phyloP scores from a whole-genome alignment of 2,329 filamentous ascomycete genomes.

The Sphaerostilbella broomeana region DNA sequence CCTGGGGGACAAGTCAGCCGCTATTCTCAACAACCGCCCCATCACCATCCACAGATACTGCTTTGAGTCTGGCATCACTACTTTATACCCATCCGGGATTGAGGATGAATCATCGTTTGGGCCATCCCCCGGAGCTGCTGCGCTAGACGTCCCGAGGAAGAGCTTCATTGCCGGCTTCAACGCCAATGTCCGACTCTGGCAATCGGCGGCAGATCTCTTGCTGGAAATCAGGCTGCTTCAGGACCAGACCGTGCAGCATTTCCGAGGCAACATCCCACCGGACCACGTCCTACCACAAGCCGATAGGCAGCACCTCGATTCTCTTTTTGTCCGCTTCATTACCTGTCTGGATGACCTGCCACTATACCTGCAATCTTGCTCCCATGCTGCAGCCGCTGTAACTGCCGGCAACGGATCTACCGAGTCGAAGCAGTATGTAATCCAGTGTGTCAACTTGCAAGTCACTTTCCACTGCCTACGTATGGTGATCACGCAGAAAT shows the following conservation, averaged over 20 bases:
- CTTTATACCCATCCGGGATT: slow-evolving; percentile 27
- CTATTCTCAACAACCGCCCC: slow-evolving; percentile 34
- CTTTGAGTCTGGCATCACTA: slow-evolving; percentile 34
- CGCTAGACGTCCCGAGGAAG: slow-evolving; percentile 15
- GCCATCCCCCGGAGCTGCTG: slow-evolving; percentile 14
- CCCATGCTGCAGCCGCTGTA: slow-evolving; percentile 14
- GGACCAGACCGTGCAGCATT: slow-evolving; percentile 18
- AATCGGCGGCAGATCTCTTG: slow-evolving; percentile 33
- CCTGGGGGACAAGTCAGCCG: slow-evolving; percentile 35
- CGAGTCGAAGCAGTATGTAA: slow-evolving; percentile 27
- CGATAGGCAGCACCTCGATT: slow-evolving; percentile 28
- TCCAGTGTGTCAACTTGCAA: slow-evolving; percentile 36
- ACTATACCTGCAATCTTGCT: slow-evolving; percentile 28
- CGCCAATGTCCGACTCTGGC: slow-evolving; percentile 35
- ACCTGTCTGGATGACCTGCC: slow-evolving; percentile 36
- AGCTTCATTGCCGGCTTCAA: slow-evolving; percentile 36
- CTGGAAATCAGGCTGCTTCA: slow-evolving; percentile 30
- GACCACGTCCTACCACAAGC: slow-evolving; percentile 16
- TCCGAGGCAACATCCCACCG: slow-evolving; percentile 1
- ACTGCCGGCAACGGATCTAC: slow-evolving; percentile 15
- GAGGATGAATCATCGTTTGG: slow-evolving; percentile 19
- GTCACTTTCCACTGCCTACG: slow-evolving; percentile 35
- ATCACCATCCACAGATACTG: slow-evolving; percentile 39
- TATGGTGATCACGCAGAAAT: slow-evolving; percentile 34
- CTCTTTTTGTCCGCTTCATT: slow-evolving; percentile 33